These are phyloP conservation scores for Pulveroboletus ravenelii DNA, from an alignment of 768 basidiomycete genomes.

Conservation along the genomic window DNA sequence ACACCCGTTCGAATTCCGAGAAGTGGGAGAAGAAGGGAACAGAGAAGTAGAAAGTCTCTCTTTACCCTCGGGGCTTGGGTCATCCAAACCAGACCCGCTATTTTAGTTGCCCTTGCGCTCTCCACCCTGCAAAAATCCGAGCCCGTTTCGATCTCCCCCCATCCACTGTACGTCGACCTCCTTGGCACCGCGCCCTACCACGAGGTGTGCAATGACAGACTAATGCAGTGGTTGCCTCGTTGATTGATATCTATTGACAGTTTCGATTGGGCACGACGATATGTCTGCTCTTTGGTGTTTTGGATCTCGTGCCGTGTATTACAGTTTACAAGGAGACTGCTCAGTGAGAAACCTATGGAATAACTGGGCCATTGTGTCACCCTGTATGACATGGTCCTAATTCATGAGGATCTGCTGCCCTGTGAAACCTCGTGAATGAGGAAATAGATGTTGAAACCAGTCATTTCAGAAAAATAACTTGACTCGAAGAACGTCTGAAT, in stretches of 20 bases:
- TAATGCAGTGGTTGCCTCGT: not conserved
- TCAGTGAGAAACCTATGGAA: too few species aligned
- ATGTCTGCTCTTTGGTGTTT: too few species aligned
- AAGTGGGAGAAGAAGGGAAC: slow-evolving; percentile 7
- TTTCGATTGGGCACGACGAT: not conserved
- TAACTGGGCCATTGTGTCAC: too few species aligned
- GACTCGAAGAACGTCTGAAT: too few species aligned
- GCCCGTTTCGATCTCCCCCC: not conserved
- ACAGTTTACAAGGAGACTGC: too few species aligned
- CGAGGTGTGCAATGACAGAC: slow-evolving; percentile 2
- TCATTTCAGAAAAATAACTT: too few species aligned
- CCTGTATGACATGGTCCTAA: too few species aligned
- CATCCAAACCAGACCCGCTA: slow-evolving; percentile 4
- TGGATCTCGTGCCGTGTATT: too few species aligned
- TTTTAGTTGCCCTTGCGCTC: slow-evolving; percentile 8
- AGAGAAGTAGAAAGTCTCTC: slow-evolving; percentile 19
- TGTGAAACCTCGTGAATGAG: too few species aligned
- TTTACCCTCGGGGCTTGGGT: slow-evolving; percentile 14
- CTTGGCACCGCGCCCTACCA: not conserved
- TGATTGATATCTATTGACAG: not conserved
- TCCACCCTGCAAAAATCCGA: too few species aligned
- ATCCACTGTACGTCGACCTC: not conserved
- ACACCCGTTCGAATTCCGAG: slow-evolving; percentile 11
- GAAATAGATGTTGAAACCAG: too few species aligned
- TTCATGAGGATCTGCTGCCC: too few species aligned